Evolutionary conservation across 768 basidiomycete genomes (phyloP), one percentile per base, ranked within the genome.

Genomic region (Suillus subaureus): DNA sequence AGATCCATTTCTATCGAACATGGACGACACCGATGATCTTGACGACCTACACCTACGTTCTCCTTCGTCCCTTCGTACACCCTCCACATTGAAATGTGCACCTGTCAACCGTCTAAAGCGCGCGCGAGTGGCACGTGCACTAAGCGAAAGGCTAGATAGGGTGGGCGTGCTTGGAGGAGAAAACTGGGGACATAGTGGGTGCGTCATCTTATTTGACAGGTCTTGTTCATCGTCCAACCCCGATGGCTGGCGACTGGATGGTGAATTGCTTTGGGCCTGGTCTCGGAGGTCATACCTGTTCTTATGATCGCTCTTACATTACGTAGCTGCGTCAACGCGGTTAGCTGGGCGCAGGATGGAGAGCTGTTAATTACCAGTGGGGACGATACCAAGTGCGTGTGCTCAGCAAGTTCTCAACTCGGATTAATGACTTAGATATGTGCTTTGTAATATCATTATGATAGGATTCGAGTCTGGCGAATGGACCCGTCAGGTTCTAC

Each of bases 381-480:
- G 26, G 92, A 93, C 71, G 91, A 93, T 72, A 86, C 83, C 51
- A 90, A 89, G 86, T 85, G 63, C 55, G 82, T 77, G 23, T 51
- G 23, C 28, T 8, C 16, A n/a, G n/a, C 3, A 51, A 23, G 21
- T 35, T 21, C 26, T 49, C 16, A n/a, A 39, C 61, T 39, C 28
- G 33, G 33, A 35, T 13, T 21, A 12, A 21, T 55, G 54, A 55
- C 31, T 33, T 37, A 40, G n/a, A 28, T 26, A 55, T 37, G n/a
- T 57, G 43, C 40, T 66, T 26, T 9, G 67, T 57, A 54, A 68
- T 42, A 18, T 57, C 40, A 49, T 6, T 45, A 23, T 16, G 13
- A 16, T 26, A 91, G 90, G 42, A 83, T 96, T 31, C 87, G 92
- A 71, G 81, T 96, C 66, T 97, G 94, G 94, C 79, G 84, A 51